Conservation (phyloP, 176 grass and related monocot species). For the Oryza glumipatula region DNA sequence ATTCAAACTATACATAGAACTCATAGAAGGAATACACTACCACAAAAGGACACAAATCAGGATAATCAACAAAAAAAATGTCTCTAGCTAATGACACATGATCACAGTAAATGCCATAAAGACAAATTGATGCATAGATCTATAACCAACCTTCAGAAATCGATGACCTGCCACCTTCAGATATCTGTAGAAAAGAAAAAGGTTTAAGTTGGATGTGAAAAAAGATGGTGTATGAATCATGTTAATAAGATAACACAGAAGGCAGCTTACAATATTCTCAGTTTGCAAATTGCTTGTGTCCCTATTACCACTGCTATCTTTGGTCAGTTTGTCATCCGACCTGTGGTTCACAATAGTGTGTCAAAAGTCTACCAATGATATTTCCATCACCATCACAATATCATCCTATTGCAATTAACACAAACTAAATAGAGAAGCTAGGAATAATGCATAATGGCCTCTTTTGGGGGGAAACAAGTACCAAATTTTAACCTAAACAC, state of each 20-base stretch:
- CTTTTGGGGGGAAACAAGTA: constrained; percentile 9
- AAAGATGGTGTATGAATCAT: neutral
- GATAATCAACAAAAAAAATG: neutral
- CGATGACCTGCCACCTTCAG: constrained; percentile 20
- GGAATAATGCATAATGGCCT: neutral
- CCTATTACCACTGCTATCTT: constrained; percentile 37
- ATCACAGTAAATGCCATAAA: neutral
- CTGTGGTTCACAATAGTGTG: constrained; percentile 34
- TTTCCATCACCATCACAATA: neutral
- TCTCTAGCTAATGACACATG: neutral
- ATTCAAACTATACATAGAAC: neutral
- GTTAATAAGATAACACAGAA: constrained; percentile 2
- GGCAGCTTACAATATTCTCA: constrained; percentile 39
- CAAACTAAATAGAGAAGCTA: constrained; percentile 6
- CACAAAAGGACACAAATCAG: neutral
- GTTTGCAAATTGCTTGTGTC: constrained; percentile 35
- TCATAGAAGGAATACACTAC: constrained; percentile 15
- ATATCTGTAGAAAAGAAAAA: constrained; percentile 36
- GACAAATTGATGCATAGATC: constrained; percentile 21
- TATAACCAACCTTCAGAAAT: constrained; percentile 57
- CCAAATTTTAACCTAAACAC: neutral
- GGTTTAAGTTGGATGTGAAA: neutral
- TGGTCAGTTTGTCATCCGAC: constrained; percentile 52
- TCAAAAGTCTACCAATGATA: constrained; percentile 20
- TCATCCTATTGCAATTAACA: neutral